Conservation (phyloP, 2,329 filamentous ascomycete genomes). For the Hymenoscyphus repandus region DNA sequence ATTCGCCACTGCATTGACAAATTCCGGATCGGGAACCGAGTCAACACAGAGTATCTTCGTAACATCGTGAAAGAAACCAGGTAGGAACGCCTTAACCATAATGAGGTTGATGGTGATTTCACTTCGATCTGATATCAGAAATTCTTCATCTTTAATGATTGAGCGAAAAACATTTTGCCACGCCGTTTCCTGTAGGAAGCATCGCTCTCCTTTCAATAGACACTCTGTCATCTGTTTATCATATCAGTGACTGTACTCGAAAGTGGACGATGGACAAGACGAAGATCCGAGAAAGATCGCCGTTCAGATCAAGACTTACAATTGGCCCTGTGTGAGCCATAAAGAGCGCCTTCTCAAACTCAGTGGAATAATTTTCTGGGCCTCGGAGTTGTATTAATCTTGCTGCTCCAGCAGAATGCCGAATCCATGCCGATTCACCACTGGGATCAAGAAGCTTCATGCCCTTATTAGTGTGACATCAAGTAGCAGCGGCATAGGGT, state of each 20-base stretch:
- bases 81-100: slow-evolving; percentile 22
- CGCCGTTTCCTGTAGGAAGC: slow-evolving; percentile 19
- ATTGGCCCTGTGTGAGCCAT: slow-evolving; percentile 32
- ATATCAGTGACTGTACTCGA: neutral
- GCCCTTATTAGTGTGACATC: slow-evolving; percentile 7
- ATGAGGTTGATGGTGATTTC: slow-evolving; percentile 21
- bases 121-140: slow-evolving; percentile 19
- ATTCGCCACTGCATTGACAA: slow-evolving; percentile 4
- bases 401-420: slow-evolving; percentile 31
- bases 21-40: neutral
- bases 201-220: slow-evolving; percentile 19
- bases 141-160: slow-evolving; percentile 14
- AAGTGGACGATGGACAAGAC: neutral
- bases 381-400: slow-evolving; percentile 30
- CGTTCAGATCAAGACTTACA: slow-evolving; percentile 9
- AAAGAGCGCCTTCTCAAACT: slow-evolving; percentile 35
- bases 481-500: slow-evolving; percentile 13
- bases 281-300: neutral
- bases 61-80: slow-evolving; percentile 30
- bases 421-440: slow-evolving; percentile 29
- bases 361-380: slow-evolving; percentile 28
- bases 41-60: slow-evolving; percentile 16
- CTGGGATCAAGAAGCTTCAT: slow-evolving; percentile 31
- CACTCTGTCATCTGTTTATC: slow-evolving; percentile 21
- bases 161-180: slow-evolving; percentile 23